Evolutionary conservation across 2,329 filamentous ascomycete genomes (phyloP), one percentile per base, ranked within the genome.

Genomic region (Acephala macrosclerotiorum): DNA sequence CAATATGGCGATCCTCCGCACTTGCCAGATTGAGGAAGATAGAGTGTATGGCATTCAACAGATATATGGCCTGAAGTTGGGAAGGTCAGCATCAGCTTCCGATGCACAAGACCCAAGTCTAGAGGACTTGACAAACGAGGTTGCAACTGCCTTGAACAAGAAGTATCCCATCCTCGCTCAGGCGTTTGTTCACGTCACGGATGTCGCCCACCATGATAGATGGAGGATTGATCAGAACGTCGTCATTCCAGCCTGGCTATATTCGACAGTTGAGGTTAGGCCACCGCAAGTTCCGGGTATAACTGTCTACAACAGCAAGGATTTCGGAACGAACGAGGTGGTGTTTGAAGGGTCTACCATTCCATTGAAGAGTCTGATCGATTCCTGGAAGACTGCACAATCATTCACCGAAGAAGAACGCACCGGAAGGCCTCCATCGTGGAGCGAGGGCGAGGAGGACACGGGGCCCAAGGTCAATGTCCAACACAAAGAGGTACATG

Each of bases 111-210:
- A 53, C 4, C 25, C 49, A 18, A 33, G 16, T 29, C 12, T 53
- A 6, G 25, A 53, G 25, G 49, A 53, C 2, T 22, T 53, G 14
- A 33, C 14, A 22, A 33, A 53, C 16, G 49, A 53, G 49, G 18
- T 53, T 53, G 49, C 49, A 53, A 29, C 25, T 11, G 49, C 25
- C 11, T 53, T 53, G 49, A 53, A 53, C 49, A 53, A 33, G 49
- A 53, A 53, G 14, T 53, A 53, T 53, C 49, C 49, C 6, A 29
- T 53, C 8, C 49, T 53, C 25, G 49, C 49, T 11, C 49, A 53
- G 25, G 18, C 49, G 7, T 53, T 53, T 12, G 49, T 53, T 3
- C 49, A 53, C 14, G n/a, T 29, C 18, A 53, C 49, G 3, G 49
- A 29, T n/a, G 49, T 53, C 2, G 49, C 25, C 18, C 22, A 53